A percentile compares a stretch with the other conserved stretches of the same genome.
Evolutionary conservation across 2,329 filamentous ascomycete species (phyloP).

Genomic region (Shiraia sp.): DNA sequence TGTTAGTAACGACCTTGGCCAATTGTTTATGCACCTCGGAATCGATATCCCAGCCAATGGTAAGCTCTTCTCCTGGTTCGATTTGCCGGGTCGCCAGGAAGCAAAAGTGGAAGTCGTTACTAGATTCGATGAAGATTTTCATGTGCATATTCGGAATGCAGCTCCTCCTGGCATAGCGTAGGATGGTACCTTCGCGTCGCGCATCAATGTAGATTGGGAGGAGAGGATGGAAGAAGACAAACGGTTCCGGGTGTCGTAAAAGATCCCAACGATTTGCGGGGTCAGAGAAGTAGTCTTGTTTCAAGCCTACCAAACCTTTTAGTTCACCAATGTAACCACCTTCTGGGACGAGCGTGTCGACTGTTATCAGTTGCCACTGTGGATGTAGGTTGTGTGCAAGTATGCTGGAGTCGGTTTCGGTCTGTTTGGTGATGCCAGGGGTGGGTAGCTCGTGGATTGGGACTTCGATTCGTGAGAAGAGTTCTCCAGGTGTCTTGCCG

Average conservation of each 20-base stretch:
- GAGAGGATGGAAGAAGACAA: slow-evolving; percentile 73
- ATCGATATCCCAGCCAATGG: slow-evolving; percentile 62
- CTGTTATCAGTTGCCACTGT: slow-evolving; percentile 71
- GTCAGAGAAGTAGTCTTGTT: slow-evolving; percentile 53
- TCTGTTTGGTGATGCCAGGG: slow-evolving; percentile 57
- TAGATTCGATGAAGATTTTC: slow-evolving; percentile 81
- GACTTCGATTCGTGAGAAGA: slow-evolving; percentile 67
- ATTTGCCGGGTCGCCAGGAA: slow-evolving; percentile 83
- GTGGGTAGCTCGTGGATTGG: slow-evolving; percentile 59
- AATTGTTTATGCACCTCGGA: slow-evolving; percentile 57
- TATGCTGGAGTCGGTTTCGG: slow-evolving; percentile 54
- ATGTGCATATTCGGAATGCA: slow-evolving; percentile 88
- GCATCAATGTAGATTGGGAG: slow-evolving; percentile 94
- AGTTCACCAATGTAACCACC: slow-evolving; percentile 70
- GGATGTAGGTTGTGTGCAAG: slow-evolving; percentile 62
- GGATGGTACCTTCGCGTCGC: slow-evolving; percentile 78
- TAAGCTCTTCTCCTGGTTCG: slow-evolving; percentile 71
- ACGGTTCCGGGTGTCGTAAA: slow-evolving; percentile 56
- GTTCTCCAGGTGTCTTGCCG: slow-evolving; percentile 64
- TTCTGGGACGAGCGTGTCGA: slow-evolving; percentile 54
- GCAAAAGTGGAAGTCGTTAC: slow-evolving; percentile 79
- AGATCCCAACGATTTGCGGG: slow-evolving; percentile 52
- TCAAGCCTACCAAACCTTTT: slow-evolving; percentile 59
- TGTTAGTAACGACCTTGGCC: slow-evolving; percentile 65
- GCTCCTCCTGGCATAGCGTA: slow-evolving; percentile 89